A percentile compares a stretch with the other conserved stretches of the same genome.
These are phyloP conservation scores for Exserohilum turcica DNA, from an alignment of 2,329 filamentous ascomycete species.

Conservation along the genomic window DNA sequence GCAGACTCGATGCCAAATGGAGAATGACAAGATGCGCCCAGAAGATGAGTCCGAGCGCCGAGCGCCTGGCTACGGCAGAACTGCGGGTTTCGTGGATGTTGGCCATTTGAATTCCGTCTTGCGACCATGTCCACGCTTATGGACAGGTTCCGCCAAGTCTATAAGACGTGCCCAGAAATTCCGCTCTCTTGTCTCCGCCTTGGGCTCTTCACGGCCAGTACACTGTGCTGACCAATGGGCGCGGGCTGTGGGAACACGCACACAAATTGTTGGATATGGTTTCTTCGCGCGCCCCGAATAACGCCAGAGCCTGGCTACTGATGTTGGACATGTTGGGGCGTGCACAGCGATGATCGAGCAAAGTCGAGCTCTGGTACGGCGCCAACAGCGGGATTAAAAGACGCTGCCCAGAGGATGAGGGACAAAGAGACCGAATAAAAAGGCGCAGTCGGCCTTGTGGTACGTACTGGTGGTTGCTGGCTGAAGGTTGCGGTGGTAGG, in stretches of 20 bases:
- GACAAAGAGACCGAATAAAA: not conserved
- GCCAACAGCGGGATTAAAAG: not conserved
- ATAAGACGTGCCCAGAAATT: conserved; percentile 10
- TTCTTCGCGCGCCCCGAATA: not conserved
- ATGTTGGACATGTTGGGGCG: not conserved
- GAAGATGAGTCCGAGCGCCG: not conserved
- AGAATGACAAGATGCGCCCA: conserved; percentile 4
- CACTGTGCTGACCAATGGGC: not conserved
- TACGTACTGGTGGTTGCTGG: not conserved
- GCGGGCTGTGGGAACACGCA: not conserved
- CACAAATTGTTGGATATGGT: not conserved
- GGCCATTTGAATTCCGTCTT: not conserved
- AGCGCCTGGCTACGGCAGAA: not conserved
- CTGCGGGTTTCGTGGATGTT: not conserved
- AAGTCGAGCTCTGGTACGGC: not conserved
- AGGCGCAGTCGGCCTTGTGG: not conserved
- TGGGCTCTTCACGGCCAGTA: not conserved
- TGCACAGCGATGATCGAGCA: not conserved
- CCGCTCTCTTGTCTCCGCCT: conserved; percentile 13
- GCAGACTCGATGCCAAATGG: not conserved
- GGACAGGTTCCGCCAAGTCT: conserved; percentile 6
- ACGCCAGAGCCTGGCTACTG: not conserved
- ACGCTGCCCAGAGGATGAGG: not conserved
- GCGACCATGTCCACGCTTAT: not conserved
- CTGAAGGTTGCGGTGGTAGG: not conserved